A percentile compares a stretch with the other conserved stretches of the same genome.
Conservation (phyloP, 768 basidiomycete genomes). For the Mycena indigotica region DNA sequence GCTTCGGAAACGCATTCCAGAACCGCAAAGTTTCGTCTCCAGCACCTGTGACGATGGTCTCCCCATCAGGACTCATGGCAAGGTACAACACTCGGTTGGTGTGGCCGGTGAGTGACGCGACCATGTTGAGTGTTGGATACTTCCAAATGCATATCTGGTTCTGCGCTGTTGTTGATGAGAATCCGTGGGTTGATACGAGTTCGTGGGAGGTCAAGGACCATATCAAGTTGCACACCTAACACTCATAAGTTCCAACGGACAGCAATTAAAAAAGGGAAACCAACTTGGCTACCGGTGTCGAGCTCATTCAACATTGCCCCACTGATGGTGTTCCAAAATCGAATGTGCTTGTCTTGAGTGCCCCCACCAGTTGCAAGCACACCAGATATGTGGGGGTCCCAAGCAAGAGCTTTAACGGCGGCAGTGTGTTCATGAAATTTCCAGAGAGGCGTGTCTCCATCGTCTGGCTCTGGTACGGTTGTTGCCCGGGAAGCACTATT, state of each 20-base stretch:
- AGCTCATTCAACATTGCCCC: conserved; percentile 84
- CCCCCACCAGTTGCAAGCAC: conserved; percentile 94
- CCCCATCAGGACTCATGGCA: conserved; percentile 97
- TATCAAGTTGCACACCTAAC: conserved; percentile 92
- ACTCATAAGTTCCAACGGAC: conserved; percentile 16
- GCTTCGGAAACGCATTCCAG: conserved; percentile 96
- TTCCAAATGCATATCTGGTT: conserved; percentile 97
- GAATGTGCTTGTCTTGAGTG: conserved; percentile 97
- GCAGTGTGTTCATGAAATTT: conserved; percentile 97
- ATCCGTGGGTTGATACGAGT: conserved; percentile 96
- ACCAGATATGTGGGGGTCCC: conserved; percentile 94
- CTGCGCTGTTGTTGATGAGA: conserved; percentile 89
- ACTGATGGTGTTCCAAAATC: conserved; percentile 93
- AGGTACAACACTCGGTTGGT: conserved; percentile 94
- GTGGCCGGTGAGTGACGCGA: conserved; percentile 92
- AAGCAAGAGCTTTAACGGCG: conserved; percentile 96
- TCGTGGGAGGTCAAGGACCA: conserved; percentile 97
- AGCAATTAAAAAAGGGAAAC: conserved; percentile 23
- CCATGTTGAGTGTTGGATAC: conserved; percentile 92
- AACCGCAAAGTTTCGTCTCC: conserved; percentile 97
- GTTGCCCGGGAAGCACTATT: conserved; percentile 31
- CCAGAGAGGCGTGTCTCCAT: conserved; percentile 72
- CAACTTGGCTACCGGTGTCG: conserved; percentile 94
- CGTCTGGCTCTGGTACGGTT: conserved; percentile 31
- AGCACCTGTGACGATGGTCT: conserved; percentile 97